phyloP scores from a whole-genome alignment of 148 eudicot genomes.

The Rheum nobile region DNA sequence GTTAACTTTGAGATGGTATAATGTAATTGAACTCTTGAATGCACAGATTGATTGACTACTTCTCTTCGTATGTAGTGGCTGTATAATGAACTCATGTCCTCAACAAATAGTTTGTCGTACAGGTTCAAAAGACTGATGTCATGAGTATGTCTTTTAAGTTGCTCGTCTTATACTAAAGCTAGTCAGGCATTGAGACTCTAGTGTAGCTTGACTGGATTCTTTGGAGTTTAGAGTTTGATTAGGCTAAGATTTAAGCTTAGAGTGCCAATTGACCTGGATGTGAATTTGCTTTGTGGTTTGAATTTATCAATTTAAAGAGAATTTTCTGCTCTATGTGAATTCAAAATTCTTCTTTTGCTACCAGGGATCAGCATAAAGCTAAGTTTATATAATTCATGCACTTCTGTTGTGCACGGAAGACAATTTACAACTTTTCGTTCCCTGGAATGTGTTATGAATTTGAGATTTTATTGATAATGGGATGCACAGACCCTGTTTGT shows the following conservation, averaged over 20 bases:
- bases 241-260: conserved; percentile 2
- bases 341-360: not conserved
- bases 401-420: not conserved
- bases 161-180: not conserved
- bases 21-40: not conserved
- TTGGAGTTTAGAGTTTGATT: not conserved
- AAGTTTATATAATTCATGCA: not conserved
- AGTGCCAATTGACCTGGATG: not conserved
- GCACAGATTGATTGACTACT: not conserved
- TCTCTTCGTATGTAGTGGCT: not conserved
- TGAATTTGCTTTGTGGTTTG: not conserved
- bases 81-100: not conserved
- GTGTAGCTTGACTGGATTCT: not conserved
- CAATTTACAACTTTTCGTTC: not conserved
- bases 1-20: not conserved
- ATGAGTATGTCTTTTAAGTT: not conserved
- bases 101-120: not conserved
- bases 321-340: not conserved
- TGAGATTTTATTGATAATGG: not conserved
- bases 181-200: not conserved
- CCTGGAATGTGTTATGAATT: not conserved
- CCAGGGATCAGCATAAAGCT: not conserved
- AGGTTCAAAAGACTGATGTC: not conserved
- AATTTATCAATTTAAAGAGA: not conserved
- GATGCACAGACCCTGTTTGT: not conserved